Evolutionary conservation across 2,329 filamentous ascomycete genomes (phyloP).

Genomic region (Fusarium bactridioides): DNA sequence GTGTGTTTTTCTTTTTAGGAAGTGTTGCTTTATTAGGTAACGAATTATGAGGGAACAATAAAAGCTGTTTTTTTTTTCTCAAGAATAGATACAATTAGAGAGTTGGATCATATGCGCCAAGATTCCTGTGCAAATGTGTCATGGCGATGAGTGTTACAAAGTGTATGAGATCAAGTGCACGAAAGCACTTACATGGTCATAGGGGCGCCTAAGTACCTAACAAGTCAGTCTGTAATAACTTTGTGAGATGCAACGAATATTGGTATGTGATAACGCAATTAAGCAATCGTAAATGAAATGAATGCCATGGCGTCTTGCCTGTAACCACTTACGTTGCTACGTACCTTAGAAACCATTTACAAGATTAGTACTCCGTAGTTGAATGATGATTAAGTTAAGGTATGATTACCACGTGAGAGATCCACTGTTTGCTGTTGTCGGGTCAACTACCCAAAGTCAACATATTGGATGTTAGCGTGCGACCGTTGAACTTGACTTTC

Average conservation of each 20-base stretch:
- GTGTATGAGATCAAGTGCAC: neutral
- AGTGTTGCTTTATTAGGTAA: conserved; percentile 50
- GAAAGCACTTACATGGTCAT: neutral
- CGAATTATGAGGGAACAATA: conserved; percentile 53
- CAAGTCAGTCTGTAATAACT: neutral
- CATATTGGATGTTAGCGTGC: conserved; percentile 20
- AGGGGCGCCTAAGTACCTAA: neutral
- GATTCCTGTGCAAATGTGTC: conserved; percentile 2
- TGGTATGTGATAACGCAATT: neutral
- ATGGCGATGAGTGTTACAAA: neutral
- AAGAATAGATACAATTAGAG: conserved; percentile 38
- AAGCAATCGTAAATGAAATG: neutral
- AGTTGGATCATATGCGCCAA: conserved; percentile 25
- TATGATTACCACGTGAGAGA: conserved; percentile 7
- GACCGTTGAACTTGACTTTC: conserved; percentile 19
- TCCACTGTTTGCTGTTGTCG: conserved; percentile 16
- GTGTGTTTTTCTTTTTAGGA: conserved; percentile 44
- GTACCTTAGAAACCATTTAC: neutral
- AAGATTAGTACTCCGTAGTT: neutral
- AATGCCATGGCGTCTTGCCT: neutral
- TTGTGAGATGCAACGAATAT: neutral
- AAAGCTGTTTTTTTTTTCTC: conserved; percentile 47
- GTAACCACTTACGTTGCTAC: neutral
- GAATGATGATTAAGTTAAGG: neutral
- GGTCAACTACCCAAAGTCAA: conserved; percentile 28